Evolutionary conservation across 768 basidiomycete genomes (phyloP), one percentile per base, ranked within the genome.

Genomic region (Tylopilus balloui): DNA sequence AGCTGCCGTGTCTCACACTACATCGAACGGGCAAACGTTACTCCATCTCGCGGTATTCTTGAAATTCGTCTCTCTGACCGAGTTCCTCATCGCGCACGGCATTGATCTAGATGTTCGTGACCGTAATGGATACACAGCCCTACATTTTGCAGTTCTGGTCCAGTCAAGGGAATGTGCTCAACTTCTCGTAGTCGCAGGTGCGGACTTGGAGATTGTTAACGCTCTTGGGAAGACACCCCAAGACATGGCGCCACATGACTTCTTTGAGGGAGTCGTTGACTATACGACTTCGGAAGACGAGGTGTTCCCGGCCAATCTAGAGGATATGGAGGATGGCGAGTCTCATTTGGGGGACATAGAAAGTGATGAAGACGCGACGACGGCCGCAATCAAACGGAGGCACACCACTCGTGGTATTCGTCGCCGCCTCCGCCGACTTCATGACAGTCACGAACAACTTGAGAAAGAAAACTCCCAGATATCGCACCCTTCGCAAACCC

Each of bases 31-130:
- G 21, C 94, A 97, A 61, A 94, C 92, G 0, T 70, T 99, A 5
- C 80, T 98, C 11, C 95, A 99, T 65, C 73, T 97, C 37, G 86
- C 93, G 2, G 75, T 83, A 6, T 83, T 91, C 62, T 79, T 93
- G 48, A 84, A 84, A 25, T 89, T 90, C 66, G 70, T 79, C 9
- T 71, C 79, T 6, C 77, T 98, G 27, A 78, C 84, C 15, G 61
- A 72, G 38, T 90, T 88, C 69, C 74, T 99, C 48, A 70, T 95
- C 48, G 68, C 73, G 4, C 86, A 79, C 46, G 80, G 77, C 7
- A 82, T 86, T 31, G 90, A 93, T 62, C 56, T 93, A 45, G 92
- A 98, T 62, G 77, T 76, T 13, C 82, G 90, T 42, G 96, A 99
- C 67, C 75, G 79, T 41, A 95, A 92, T 66, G 95, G 95, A 13